A percentile compares a stretch with the other conserved stretches of the same genome.
Conservation (phyloP, 352 stramenopile genomes). For the Pythium utonaiense region DNA sequence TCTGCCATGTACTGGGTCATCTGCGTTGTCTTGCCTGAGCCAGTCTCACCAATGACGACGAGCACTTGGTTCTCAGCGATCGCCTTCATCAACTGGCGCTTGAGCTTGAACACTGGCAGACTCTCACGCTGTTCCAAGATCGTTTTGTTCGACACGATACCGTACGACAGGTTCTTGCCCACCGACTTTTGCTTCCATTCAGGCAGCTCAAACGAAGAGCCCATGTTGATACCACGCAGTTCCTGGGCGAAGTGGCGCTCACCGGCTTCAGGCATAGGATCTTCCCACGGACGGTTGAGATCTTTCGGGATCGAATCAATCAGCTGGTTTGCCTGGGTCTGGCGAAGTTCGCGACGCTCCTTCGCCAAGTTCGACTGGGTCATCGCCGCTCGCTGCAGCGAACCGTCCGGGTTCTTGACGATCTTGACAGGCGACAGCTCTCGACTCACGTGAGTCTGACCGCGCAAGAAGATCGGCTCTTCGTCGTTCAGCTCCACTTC, state of each 20-base stretch:
- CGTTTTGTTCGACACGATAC: slow-evolving; percentile 92
- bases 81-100: slow-evolving; percentile 93
- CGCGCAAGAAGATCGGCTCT: slow-evolving; percentile 95
- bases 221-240: slow-evolving; percentile 90
- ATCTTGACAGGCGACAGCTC: slow-evolving; percentile 97
- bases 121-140: slow-evolving; percentile 97
- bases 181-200: slow-evolving; percentile 98
- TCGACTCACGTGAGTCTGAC: slow-evolving; percentile 89
- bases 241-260: slow-evolving; percentile 98
- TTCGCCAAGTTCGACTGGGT: slow-evolving; percentile 96
- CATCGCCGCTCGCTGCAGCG: slow-evolving; percentile 96
- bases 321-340: slow-evolving; percentile 96
- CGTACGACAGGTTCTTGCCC: slow-evolving; percentile 96
- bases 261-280: slow-evolving; percentile 96
- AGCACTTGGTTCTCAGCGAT: slow-evolving; percentile 95
- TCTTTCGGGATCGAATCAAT: slow-evolving; percentile 98
- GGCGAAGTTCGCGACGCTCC: slow-evolving; percentile 95
- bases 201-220: slow-evolving; percentile 87
- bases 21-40: slow-evolving; percentile 98
- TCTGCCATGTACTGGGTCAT: slow-evolving; percentile 99
- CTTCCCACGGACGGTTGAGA: slow-evolving; percentile 97
- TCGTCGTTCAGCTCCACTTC: slow-evolving; percentile 97
- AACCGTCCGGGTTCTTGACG: slow-evolving; percentile 99
- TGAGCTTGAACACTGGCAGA: slow-evolving; percentile 97
- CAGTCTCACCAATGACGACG: slow-evolving; percentile 99